A percentile compares a stretch with the other conserved stretches of the same genome.
phyloP scores from a whole-genome alignment of 140 eudicot species.

The Bidens hawaiensis region DNA sequence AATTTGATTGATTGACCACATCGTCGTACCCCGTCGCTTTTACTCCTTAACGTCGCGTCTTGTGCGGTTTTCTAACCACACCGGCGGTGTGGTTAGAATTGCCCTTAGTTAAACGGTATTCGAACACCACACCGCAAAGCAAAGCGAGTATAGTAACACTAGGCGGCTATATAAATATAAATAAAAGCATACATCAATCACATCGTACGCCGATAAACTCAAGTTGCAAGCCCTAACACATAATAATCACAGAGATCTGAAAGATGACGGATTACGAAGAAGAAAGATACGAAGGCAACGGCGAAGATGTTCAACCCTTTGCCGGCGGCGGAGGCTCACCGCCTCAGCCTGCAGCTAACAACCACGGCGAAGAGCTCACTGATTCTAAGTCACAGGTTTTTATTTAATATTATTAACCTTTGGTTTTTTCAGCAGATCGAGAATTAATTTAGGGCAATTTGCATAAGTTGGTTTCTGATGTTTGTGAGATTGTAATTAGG shows the following conservation, averaged over 20 bases:
- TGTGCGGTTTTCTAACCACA: too few relatives aligned
- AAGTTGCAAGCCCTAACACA: constrained; percentile 30
- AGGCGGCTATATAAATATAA: too few relatives aligned
- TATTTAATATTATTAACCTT: background rate
- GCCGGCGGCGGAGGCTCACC: constrained; percentile 31
- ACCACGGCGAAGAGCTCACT: constrained; percentile 36
- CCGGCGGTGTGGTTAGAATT: too few relatives aligned
- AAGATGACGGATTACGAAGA: constrained; percentile 54
- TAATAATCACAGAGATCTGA: background rate
- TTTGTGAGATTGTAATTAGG: background rate
- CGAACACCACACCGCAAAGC: too few relatives aligned
- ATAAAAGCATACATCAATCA: too few relatives aligned
- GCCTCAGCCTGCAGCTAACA: constrained; percentile 23
- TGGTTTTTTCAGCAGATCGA: background rate
- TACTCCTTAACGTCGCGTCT: too few relatives aligned
- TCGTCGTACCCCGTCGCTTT: too few relatives aligned
- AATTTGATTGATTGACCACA: too few relatives aligned
- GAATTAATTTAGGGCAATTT: background rate
- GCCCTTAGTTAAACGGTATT: too few relatives aligned
- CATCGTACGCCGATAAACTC: too few relatives aligned
- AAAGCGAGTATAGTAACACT: too few relatives aligned
- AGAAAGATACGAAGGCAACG: constrained; percentile 48
- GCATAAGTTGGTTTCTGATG: background rate
- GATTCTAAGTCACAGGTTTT: constrained; percentile 68
- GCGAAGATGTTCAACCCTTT: constrained; percentile 33